Conservation (phyloP, 495 filamentous ascomycete genomes). For the Platismatia glauca region DNA sequence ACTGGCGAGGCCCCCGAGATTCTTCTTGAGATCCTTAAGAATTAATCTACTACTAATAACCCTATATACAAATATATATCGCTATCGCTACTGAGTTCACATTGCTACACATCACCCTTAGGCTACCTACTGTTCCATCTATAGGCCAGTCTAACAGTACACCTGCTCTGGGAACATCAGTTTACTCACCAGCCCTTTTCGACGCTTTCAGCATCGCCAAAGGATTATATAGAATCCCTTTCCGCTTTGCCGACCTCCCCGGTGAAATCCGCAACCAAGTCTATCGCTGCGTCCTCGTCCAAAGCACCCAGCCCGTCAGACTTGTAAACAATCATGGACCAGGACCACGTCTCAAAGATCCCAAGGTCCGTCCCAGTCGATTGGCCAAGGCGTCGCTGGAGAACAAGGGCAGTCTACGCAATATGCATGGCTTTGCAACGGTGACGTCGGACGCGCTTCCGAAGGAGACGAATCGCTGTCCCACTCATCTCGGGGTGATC, state of each 20-base stretch:
- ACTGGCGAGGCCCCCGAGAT: too few species aligned
- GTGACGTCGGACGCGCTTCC: neutral
- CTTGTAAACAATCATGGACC: too few species aligned
- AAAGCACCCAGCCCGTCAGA: neutral
- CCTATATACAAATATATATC: too few species aligned
- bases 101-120: too few species aligned
- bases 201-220: neutral
- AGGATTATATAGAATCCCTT: neutral
- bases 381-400: neutral
- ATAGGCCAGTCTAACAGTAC: too few species aligned
- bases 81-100: too few species aligned
- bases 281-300: neutral
- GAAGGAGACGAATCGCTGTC: neutral
- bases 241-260: neutral
- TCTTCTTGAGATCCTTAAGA: too few species aligned
- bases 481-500: neutral
- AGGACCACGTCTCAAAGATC: neutral
- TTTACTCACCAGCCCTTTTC: neutral
- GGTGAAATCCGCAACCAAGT: neutral
- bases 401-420: neutral
- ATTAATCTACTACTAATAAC: too few species aligned
- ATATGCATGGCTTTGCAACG: neutral
- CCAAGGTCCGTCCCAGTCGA: neutral
- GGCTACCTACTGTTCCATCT: too few species aligned
- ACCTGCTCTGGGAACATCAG: neutral